Evolutionary conservation across 352 stramenopile species (phyloP).

Genomic region (Thalassiosira livingstoniorum): DNA sequence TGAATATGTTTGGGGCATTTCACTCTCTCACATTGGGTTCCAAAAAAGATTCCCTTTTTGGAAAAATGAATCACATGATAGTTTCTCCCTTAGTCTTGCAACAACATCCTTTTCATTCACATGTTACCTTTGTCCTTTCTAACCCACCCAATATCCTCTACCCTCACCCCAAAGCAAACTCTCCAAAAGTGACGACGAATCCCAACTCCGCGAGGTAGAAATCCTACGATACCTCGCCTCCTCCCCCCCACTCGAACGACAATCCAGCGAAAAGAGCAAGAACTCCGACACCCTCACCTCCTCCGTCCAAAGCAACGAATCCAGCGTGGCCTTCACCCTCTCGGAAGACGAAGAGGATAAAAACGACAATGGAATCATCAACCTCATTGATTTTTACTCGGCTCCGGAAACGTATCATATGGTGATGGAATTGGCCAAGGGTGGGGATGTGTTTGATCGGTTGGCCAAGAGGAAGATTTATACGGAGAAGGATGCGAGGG

Average conservation of each 20-base stretch:
- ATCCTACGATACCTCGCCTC: slow-evolving; percentile 55
- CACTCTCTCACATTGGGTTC: no score
- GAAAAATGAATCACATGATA: no score
- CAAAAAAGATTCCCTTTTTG: no score
- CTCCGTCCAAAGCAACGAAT: neutral
- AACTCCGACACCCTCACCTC: slow-evolving; percentile 5
- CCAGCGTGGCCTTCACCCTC: no score
- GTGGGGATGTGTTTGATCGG: slow-evolving; percentile 94
- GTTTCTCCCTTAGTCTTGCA: no score
- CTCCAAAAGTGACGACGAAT: slow-evolving; percentile 66
- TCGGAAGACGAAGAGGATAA: no score
- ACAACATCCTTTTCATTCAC: neutral
- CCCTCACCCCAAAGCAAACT: slow-evolving; percentile 57
- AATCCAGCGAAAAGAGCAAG: slow-evolving; percentile 33
- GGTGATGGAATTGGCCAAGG: slow-evolving; percentile 72
- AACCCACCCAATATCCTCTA: neutral
- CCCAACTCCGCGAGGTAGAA: slow-evolving; percentile 70
- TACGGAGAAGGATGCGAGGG: slow-evolving; percentile 93
- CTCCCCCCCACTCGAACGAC: neutral
- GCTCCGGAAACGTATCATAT: slow-evolving; percentile 69
- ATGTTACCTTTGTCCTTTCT: neutral
- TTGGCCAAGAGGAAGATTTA: slow-evolving; percentile 94
- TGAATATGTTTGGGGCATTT: no score
- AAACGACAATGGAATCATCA: slow-evolving; percentile 63
- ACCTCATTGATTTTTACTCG: slow-evolving; percentile 77